Conservation (phyloP, 2,329 filamentous ascomycete genomes). For the Zymoseptoria tritici region DNA sequence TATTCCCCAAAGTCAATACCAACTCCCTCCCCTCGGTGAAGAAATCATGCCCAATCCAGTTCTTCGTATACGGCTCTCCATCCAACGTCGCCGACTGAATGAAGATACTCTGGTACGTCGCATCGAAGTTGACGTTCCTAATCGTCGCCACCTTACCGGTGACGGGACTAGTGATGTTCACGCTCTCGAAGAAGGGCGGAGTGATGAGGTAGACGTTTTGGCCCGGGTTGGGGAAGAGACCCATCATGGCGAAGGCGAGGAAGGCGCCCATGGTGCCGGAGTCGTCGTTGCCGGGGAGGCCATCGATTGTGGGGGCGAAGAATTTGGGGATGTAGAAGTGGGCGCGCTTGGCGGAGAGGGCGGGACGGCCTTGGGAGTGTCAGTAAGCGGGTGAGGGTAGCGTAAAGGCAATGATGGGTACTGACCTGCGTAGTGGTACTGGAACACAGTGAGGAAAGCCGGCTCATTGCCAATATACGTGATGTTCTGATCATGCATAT, state of each 20-base stretch:
- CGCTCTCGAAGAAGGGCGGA: slow-evolving; percentile 34
- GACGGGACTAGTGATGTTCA: slow-evolving; percentile 29
- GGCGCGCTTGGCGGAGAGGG: slow-evolving; percentile 30
- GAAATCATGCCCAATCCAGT: slow-evolving; percentile 38
- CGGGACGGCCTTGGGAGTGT: slow-evolving; percentile 24
- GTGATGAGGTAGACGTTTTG: slow-evolving; percentile 36
- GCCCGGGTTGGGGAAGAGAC: slow-evolving; percentile 28
- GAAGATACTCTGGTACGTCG: slow-evolving; percentile 25
- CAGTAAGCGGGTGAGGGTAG: background rate
- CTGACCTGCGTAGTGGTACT: slow-evolving; percentile 35
- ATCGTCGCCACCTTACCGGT: slow-evolving; percentile 34
- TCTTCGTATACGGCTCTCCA: slow-evolving; percentile 32
- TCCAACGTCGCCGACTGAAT: slow-evolving; percentile 35
- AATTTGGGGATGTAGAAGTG: slow-evolving; percentile 34
- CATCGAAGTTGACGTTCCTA: slow-evolving; percentile 33
- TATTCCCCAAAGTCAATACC: slow-evolving; percentile 28
- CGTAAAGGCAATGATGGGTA: background rate
- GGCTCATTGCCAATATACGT: slow-evolving; percentile 60
- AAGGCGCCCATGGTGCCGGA: slow-evolving; percentile 36
- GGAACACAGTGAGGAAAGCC: slow-evolving; percentile 32
- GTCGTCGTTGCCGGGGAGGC: slow-evolving; percentile 28
- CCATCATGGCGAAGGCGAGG: slow-evolving; percentile 34
- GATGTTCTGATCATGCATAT: slow-evolving; percentile 49
- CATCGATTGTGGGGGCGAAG: slow-evolving; percentile 31
- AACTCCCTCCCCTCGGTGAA: slow-evolving; percentile 35